phyloP scores from a whole-genome alignment of 225 moss, liverwort and hornwort species.

The Neckera pumila region DNA sequence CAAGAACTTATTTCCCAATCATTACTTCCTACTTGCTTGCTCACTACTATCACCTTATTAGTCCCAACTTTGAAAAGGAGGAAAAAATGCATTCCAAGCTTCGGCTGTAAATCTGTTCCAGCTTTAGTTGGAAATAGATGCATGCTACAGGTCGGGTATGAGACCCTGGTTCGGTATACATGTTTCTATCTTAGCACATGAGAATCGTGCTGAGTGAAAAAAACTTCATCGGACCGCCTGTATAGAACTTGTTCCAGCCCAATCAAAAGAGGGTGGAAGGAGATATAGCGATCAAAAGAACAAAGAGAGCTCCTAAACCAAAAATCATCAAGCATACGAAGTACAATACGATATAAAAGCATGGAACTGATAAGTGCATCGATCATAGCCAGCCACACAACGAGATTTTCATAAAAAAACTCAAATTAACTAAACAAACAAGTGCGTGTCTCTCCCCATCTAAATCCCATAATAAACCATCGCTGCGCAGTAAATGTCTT shows the following conservation, averaged over 20 bases:
- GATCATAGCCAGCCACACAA: neutral
- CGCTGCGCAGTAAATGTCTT: neutral
- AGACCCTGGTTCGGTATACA: no score
- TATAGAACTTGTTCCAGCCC: neutral
- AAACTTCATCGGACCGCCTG: neutral
- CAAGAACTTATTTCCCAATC: no score
- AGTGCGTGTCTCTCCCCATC: neutral
- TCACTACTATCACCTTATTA: no score
- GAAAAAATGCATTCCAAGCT: no score
- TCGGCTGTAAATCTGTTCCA: no score
- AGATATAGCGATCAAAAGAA: no score
- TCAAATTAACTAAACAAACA: neutral
- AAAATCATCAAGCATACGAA: neutral
- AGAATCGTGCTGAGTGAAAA: neutral
- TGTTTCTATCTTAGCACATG: no score
- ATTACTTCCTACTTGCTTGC: no score
- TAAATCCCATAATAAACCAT: neutral
- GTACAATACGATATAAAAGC: neutral
- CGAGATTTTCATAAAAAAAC: neutral
- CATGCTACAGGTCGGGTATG: no score
- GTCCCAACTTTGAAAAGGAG: no score
- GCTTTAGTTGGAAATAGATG: no score
- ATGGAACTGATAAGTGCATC: neutral
- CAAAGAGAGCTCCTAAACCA: neutral
- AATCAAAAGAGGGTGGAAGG: neutral